These are phyloP conservation scores for Bretschneidera sinensis DNA, from an alignment of 345 rosid genomes.

Conservation along the genomic window DNA sequence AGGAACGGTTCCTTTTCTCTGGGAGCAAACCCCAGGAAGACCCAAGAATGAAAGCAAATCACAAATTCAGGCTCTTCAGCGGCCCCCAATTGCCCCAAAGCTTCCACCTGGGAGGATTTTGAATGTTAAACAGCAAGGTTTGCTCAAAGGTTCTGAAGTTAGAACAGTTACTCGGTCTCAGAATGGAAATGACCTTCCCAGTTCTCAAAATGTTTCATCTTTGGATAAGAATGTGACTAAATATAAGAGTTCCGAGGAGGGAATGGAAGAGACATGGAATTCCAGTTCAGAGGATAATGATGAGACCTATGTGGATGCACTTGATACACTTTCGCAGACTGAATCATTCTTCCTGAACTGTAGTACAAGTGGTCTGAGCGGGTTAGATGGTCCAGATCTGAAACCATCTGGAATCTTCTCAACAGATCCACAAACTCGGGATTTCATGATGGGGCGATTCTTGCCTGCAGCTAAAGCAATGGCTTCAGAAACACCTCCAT, in stretches of 20 bases:
- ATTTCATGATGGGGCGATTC: conserved; percentile 88
- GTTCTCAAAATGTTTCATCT: conserved; percentile 16
- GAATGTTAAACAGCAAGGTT: conserved; percentile 25
- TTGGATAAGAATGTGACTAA: conserved; percentile 13
- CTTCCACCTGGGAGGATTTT: conserved; percentile 77
- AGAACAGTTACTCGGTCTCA: conserved; percentile 8
- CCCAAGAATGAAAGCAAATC: conserved; percentile 56
- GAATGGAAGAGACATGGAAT: conserved; percentile 27
- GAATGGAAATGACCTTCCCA: conserved; percentile 7
- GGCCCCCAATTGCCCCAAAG: conserved; percentile 52
- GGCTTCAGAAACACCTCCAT: conserved; percentile 62
- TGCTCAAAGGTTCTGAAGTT: conserved; percentile 22
- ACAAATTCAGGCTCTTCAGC: conserved; percentile 17
- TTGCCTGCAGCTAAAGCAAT: conserved; percentile 92
- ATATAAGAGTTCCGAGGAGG: conserved; percentile 21
- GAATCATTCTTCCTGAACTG: conserved; percentile 58
- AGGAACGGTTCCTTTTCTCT: conserved; percentile 83
- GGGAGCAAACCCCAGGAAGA: conserved; percentile 85
- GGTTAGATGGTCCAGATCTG: conserved; percentile 43
- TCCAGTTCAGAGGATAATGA: conserved; percentile 24
- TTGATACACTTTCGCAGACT: conserved; percentile 47
- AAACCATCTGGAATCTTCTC: conserved; percentile 47
- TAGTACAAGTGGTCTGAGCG: conserved; percentile 53
- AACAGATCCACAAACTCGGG: conserved; percentile 48
- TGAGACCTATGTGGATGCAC: conserved; percentile 50